Base-by-base conservation (phyloP, 176 grass and related monocot species). In the Rhipidocladum racemiflorum region DNA sequence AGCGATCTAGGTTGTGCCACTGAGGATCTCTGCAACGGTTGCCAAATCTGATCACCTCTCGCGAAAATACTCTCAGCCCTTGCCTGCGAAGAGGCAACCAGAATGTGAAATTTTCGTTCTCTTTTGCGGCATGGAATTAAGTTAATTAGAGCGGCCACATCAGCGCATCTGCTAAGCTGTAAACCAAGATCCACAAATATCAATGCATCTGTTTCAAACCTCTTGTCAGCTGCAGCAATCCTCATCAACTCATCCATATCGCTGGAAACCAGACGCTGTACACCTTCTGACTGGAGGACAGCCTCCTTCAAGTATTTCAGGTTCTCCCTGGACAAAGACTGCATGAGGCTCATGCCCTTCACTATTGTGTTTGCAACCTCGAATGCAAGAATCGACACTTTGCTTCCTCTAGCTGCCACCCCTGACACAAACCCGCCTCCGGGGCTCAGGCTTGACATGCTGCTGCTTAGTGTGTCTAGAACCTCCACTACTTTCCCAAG, bases 281-380 rank as follows among this genome's bases (percentile, higher is more conserved):
- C 90, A 35, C 74, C 83, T 76, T 86, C 79, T 9, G 86, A 88
- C 49, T 14, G 67, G 67, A 92, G 86, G 45, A 92, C 44, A 0
- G 70, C 77, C 57, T 88, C 74, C 44, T 86, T 86, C 74, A 88
- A 55, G 80, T 86, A 78, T 20, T 79, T 83, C 17, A 86, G 24
- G 68, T 77, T 92, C 76, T 86, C 90, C 70, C 86, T 92, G 38
- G 90, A 92, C 74, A 92, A 44, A 3, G 90, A 92, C 65, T 83
- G 86, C 86, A 89, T 92, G 43, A 92, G 78, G 79, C 59, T 83
- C 67, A 61, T 83, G 29, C 86, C 90, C 69, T 92, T 92, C 23
- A 89, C 90, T 59, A 89, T 83, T 54, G 94, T 94, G 76, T 97
- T 97, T 30, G 94, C 94, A 42, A 97, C 83, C 88, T 97, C 94